A percentile compares a stretch with the other conserved stretches of the same genome.
Conservation (phyloP, 192 early-diverging fungal species). For the Backusella parvicylindrica region DNA sequence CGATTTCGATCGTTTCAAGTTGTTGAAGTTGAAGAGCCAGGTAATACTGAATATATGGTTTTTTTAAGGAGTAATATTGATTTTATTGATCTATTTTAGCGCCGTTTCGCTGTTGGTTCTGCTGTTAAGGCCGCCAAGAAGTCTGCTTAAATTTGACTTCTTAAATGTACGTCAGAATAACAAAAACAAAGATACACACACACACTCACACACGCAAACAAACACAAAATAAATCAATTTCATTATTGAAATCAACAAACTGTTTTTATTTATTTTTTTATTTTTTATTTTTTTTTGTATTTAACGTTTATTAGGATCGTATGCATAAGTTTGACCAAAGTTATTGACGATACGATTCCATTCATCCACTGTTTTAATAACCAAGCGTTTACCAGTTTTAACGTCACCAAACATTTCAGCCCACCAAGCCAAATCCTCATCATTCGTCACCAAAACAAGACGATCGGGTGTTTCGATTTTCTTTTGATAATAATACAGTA, state of each 20-base stretch:
- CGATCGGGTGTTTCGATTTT: conserved; percentile 24
- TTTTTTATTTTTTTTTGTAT: not conserved
- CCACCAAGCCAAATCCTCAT: conserved; percentile 43
- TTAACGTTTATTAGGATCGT: not conserved
- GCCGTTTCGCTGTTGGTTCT: conserved; percentile 28
- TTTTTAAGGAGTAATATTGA: not conserved
- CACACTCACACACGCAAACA: not conserved
- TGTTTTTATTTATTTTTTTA: not conserved
- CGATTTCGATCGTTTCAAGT: conserved; percentile 99
- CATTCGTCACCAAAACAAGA: conserved; percentile 48
- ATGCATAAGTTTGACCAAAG: not conserved
- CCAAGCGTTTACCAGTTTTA: conserved; percentile 12
- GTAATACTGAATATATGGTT: conserved; percentile 25
- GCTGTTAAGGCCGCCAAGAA: conserved; percentile 30
- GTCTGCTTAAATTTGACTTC: not conserved
- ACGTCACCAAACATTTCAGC: conserved; percentile 44
- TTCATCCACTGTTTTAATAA: conserved; percentile 23
- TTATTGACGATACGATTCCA: conserved; percentile 22
- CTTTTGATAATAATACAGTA: conserved; percentile 37
- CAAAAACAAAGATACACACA: not conserved
- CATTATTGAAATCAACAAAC: not conserved
- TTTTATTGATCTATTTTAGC: conserved; percentile 8
- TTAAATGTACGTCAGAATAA: not conserved
- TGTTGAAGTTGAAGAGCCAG: conserved; percentile 91
- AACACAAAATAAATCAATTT: not conserved